Evolutionary conservation across 306 rosid species (phyloP).

Genomic region (Ziziphus jujuba): DNA sequence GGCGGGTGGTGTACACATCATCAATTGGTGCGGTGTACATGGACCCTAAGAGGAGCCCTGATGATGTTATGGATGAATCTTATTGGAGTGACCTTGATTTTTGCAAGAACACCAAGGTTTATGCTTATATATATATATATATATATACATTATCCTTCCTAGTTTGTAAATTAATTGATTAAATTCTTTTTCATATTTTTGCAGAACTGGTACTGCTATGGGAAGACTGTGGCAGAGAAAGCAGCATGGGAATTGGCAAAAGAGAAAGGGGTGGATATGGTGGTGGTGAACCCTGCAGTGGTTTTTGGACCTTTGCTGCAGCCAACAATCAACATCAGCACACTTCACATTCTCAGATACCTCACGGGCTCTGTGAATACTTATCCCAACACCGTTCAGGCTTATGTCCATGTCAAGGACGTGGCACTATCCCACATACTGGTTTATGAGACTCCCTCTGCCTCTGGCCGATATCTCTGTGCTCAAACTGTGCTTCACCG

Average conservation of each 20-base stretch:
- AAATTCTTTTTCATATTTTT: no score
- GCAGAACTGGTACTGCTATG: constrained; percentile 76
- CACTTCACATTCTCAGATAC: constrained; percentile 65
- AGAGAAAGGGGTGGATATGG: constrained; percentile 65
- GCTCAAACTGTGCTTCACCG: constrained; percentile 75
- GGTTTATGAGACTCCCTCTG: constrained; percentile 64
- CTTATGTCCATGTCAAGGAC: constrained; percentile 73
- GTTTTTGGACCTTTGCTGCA: constrained; percentile 80
- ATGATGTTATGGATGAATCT: constrained; percentile 67
- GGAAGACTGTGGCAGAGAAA: constrained; percentile 82
- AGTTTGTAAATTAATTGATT: no score
- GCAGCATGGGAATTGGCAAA: constrained; percentile 68
- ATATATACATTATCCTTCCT: not conserved
- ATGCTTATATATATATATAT: not conserved
- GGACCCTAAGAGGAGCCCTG: constrained; percentile 66
- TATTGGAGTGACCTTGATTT: constrained; percentile 91
- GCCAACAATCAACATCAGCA: constrained; percentile 70
- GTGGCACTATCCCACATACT: constrained; percentile 77
- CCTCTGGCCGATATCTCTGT: constrained; percentile 76
- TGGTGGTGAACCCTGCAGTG: constrained; percentile 78
- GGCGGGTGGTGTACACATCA: constrained; percentile 87
- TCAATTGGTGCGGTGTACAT: constrained; percentile 89
- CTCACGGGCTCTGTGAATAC: constrained; percentile 78
- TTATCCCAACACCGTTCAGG: constrained; percentile 72
- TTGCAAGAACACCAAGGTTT: constrained; percentile 96